phyloP scores from a whole-genome alignment of 2,329 filamentous ascomycete species.

The Pseudogymnoascus pannorum region DNA sequence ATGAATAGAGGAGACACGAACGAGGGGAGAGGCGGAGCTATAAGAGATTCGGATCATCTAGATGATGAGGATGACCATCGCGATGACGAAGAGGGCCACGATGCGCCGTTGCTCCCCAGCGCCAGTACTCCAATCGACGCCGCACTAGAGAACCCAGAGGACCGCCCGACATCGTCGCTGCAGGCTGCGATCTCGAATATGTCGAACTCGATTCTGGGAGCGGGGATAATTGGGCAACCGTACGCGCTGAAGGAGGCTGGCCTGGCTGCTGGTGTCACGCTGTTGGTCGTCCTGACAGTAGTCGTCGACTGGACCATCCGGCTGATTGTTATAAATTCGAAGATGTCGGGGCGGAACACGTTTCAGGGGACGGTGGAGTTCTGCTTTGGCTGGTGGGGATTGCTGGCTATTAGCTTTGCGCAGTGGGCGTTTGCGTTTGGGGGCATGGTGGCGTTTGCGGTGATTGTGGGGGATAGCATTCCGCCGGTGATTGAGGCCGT shows the following conservation, averaged over 20 bases:
- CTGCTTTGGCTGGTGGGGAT: constrained; percentile 81
- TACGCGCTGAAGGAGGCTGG: constrained; percentile 95
- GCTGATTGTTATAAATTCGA: constrained; percentile 94
- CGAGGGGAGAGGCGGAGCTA: constrained; percentile 1
- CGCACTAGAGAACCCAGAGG: constrained; percentile 36
- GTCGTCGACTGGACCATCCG: constrained; percentile 96
- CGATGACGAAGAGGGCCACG: constrained; percentile 30
- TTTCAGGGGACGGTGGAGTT: constrained; percentile 95
- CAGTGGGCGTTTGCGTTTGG: constrained; percentile 99
- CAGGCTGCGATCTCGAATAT: constrained; percentile 97
- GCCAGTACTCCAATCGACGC: constrained; percentile 31
- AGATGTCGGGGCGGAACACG: constrained; percentile 85
- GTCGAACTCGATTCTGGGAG: constrained; percentile 94
- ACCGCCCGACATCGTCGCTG: constrained; percentile 75
- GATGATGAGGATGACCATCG: neutral
- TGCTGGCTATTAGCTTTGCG: constrained; percentile 81
- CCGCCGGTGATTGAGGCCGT: constrained; percentile 79
- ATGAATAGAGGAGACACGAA: neutral
- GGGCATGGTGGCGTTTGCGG: constrained; percentile 96
- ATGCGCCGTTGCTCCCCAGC: constrained; percentile 8
- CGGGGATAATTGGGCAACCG: constrained; percentile 73
- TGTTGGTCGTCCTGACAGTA: constrained; percentile 73
- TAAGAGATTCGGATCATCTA: neutral
- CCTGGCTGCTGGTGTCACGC: constrained; percentile 67
- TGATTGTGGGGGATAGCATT: constrained; percentile 95